phyloP scores from a whole-genome alignment of 345 rosid genomes.

The Toxicodendron radicans region DNA sequence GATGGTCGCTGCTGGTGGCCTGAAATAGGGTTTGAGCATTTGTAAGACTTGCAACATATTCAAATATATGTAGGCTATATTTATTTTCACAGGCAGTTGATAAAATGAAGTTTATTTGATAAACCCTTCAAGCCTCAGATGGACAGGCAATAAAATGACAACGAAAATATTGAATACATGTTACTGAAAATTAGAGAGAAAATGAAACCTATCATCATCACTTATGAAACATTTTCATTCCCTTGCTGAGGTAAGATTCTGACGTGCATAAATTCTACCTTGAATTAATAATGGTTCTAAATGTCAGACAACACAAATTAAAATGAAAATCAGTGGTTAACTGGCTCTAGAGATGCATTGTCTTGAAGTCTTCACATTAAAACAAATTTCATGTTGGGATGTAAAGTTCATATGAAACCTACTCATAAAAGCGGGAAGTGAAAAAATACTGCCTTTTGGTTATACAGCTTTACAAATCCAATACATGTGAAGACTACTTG shows the following conservation, averaged over 20 bases:
- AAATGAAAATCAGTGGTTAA: background rate
- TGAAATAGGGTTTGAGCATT: constrained; percentile 29
- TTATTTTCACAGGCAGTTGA: background rate
- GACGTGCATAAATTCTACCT: background rate
- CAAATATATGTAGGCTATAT: background rate
- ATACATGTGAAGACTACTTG: background rate
- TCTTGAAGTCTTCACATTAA: background rate
- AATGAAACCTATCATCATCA: background rate
- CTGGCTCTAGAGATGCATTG: background rate
- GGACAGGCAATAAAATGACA: background rate
- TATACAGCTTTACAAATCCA: background rate
- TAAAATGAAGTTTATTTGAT: background rate
- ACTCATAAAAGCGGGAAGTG: background rate
- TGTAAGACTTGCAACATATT: constrained; percentile 13
- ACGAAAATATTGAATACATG: background rate
- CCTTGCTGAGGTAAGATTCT: background rate
- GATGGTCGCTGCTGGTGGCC: constrained; percentile 53
- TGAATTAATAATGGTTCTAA: background rate
- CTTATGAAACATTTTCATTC: background rate
- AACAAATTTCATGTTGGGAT: background rate
- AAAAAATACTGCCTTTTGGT: background rate
- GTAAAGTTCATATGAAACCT: background rate
- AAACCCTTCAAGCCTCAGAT: background rate
- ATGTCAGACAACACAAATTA: background rate
- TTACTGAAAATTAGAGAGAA: background rate